A percentile compares a stretch with the other conserved stretches of the same genome.
Conservation (phyloP, 139 green algal genomes). For the Gonium pectorale region DNA sequence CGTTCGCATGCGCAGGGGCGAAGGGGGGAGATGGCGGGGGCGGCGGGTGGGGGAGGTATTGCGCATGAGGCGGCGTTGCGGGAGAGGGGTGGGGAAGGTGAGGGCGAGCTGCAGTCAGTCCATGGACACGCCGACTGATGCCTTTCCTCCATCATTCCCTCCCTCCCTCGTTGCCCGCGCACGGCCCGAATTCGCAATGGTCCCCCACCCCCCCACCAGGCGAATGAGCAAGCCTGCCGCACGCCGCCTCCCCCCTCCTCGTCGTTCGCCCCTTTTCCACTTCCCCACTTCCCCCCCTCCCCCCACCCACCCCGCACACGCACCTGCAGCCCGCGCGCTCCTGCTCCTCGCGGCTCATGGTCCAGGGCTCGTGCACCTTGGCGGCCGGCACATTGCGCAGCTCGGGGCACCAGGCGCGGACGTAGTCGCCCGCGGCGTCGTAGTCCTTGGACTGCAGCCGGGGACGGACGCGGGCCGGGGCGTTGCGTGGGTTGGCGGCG, state of each 20-base stretch:
- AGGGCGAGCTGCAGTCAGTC: too few relatives aligned
- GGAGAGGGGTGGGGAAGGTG: too few relatives aligned
- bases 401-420: conserved; percentile 92
- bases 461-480: neutral
- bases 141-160: too few relatives aligned
- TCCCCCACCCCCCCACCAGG: too few relatives aligned
- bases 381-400: conserved; percentile 76
- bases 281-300: neutral
- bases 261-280: too few relatives aligned
- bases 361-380: conserved; percentile 86
- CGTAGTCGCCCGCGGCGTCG: conserved; percentile 90
- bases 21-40: neutral
- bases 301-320: neutral
- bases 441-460: conserved; percentile 81
- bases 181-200: too few relatives aligned
- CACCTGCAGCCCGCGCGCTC: conserved; percentile 34
- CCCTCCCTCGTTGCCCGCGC: neutral
- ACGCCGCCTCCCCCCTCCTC: too few relatives aligned
- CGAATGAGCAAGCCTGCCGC: too few relatives aligned
- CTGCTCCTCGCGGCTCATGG: conserved; percentile 78
- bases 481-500: neutral
- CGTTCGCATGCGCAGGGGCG: conserved; percentile 18
- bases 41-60: neutral
- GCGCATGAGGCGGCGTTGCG: too few relatives aligned
- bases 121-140: too few relatives aligned